Evolutionary conservation across 352 stramenopile species (phyloP).

Genomic region (Phytophthora hybrid): DNA sequence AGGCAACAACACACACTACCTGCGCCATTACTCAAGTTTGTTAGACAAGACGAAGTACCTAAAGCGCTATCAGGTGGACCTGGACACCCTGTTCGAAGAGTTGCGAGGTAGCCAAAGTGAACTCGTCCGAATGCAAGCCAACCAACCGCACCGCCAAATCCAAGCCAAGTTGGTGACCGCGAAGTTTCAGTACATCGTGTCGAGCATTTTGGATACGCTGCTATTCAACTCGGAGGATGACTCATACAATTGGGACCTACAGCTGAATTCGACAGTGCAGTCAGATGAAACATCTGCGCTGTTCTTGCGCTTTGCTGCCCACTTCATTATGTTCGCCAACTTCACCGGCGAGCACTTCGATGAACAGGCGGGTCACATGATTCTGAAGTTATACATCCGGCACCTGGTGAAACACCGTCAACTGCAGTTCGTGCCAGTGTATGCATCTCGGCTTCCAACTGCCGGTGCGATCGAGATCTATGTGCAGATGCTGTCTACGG

Average conservation of each 20-base stretch:
- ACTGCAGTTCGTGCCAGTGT: constrained; percentile 79
- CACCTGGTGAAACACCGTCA: constrained; percentile 85
- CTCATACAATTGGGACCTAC: constrained; percentile 77
- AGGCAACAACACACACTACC: constrained; percentile 68
- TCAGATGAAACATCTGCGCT: constrained; percentile 58
- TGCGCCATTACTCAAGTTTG: constrained; percentile 61
- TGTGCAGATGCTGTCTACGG: constrained; percentile 68
- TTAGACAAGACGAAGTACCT: constrained; percentile 82
- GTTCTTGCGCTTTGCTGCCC: constrained; percentile 80
- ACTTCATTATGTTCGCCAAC: constrained; percentile 80
- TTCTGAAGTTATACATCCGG: constrained; percentile 85
- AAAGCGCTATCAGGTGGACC: constrained; percentile 71
- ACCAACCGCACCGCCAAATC: constrained; percentile 76
- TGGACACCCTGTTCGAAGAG: constrained; percentile 84
- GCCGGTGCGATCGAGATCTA: constrained; percentile 75
- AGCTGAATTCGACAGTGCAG: constrained; percentile 50
- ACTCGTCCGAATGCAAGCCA: constrained; percentile 72
- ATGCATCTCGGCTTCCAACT: constrained; percentile 69
- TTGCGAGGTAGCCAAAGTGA: constrained; percentile 70
- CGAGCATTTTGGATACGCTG: constrained; percentile 63
- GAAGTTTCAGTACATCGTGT: constrained; percentile 84
- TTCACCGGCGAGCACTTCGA: constrained; percentile 80
- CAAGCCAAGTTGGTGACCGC: constrained; percentile 84
- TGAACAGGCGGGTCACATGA: constrained; percentile 73
- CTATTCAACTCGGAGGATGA: constrained; percentile 55